Evolutionary conservation across 768 basidiomycete species (phyloP).

Genomic region (Tulasnella sp.): DNA sequence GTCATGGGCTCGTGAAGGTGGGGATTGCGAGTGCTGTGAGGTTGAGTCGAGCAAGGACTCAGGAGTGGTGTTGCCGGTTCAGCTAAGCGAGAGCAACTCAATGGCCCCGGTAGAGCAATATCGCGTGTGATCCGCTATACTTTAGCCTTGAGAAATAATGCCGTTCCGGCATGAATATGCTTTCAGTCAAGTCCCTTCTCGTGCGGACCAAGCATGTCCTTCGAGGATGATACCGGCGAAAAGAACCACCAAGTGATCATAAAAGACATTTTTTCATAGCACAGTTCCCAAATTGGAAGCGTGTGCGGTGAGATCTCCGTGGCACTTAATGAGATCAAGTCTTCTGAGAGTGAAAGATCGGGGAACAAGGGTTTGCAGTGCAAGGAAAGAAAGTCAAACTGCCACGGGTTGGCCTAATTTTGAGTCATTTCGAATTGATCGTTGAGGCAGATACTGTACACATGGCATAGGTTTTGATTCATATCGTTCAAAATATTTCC

Average conservation of each 20-base stretch:
- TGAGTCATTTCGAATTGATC: neutral
- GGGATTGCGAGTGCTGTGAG: no score
- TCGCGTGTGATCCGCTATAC: neutral
- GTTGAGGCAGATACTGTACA: neutral
- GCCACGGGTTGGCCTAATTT: neutral
- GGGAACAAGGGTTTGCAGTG: neutral
- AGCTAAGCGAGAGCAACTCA: no score
- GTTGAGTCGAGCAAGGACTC: no score
- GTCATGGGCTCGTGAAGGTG: neutral
- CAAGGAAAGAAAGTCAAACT: neutral
- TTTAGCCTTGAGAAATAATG: no score
- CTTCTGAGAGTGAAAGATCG: neutral
- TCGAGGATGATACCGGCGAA: neutral
- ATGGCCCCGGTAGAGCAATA: no score
- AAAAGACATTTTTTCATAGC: neutral
- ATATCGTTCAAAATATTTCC: neutral
- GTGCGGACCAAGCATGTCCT: neutral
- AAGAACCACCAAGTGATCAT: neutral
- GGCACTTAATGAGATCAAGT: neutral
- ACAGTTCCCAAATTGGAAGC: neutral
- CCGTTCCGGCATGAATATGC: neutral
- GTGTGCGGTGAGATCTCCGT: neutral
- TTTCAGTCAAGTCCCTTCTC: neutral
- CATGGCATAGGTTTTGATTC: neutral
- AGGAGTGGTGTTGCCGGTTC: no score